Evolutionary conservation across 176 grass and related monocot species (phyloP), one percentile per base, ranked within the genome.

Genomic region (Eragrostis curvula): DNA sequence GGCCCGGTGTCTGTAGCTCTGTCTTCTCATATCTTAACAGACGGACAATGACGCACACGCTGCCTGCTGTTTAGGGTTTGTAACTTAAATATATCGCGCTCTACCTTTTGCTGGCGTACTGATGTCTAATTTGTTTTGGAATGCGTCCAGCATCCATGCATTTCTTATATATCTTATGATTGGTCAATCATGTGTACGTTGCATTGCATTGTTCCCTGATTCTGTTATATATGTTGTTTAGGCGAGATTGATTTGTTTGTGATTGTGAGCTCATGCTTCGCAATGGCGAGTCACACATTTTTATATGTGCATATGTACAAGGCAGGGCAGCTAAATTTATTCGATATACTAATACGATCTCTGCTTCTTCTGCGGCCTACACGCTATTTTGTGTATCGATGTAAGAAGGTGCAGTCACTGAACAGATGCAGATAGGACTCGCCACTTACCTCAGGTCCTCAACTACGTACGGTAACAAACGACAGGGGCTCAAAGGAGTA

Each of bases 61-160:
- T 86, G 88, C 83, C 79, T 73, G 78, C 66, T 50, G 83, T 64
- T 85, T 85, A 82, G 77, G 88, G 83, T 77, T 85, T 70, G 52
- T 69, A 79, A 84, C 11, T 58, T 71, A 44, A 71, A 46, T 76
- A 73, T 88, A 45, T 74, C 43, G 21, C 64, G 45, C n/a, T 61
- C 36, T 73, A 30, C 7, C 70, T 81, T 14, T 62, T 52, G 23
- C 64, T 47, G 20, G 29, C 81, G 45, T 83, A 32, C 53, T 62
- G 42, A 43, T 81, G 43, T 28, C 14, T 49, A 27, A 74, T 58
- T 46, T 52, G 36, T 65, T 68, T 53, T 12, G 23, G 12, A 50
- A 79, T 41, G 63, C 36, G 13, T 68, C 63, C 57, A 65, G 43
- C 43, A 32, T 24, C 9, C 9, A 0, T 50, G n/a, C 9, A 1